Evolutionary conservation across 2,329 filamentous ascomycete genomes (phyloP), one percentile per base, ranked within the genome.

Genomic region (Trichoderma hamatum): DNA sequence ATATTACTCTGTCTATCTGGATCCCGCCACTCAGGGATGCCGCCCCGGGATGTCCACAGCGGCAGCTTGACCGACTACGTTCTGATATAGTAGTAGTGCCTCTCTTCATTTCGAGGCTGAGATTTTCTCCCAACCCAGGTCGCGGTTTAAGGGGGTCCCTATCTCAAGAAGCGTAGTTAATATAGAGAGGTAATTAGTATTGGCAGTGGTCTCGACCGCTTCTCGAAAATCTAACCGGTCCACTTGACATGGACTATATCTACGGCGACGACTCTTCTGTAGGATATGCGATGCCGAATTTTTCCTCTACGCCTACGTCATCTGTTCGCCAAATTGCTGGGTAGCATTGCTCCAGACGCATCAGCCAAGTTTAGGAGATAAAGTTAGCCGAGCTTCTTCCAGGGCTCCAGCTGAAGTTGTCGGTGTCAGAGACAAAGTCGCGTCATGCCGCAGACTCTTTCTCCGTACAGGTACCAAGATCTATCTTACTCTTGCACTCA

Each of bases 371-470:
- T 64, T 2, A 26, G 34, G 49, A 54, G 46, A 2, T 24, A 30
- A 14, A 55, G 58, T 62, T 68, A 62, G 24, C 67, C 67, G 67
- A 64, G 14, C 36, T 69, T 69, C 43, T 64, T 3, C 67, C 67
- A 28, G 26, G 7, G 26, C 24, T 51, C 24, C 5, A 30, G 61
- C n/a, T 3, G 3, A 49, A 7, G 32, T 34, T 36, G 63, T 67
- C 39, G 63, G 63, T 51, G 63, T 28, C 34, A 46, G 21, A 46
- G 39, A 36, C 13, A 28, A 16, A 56, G 10, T 16, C 11, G 19
- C n/a, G n/a, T 52, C 46, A 36, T 36, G 61, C 13, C 26, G 7
- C 10, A 6, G 6, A 11, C 49, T 16, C 46, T 10, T 5, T 49
- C 46, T 24, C 11, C 24, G 24, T 54, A 19, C 4, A 16, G 13